Percentiles rank a stretch among this genome's conserved stretches.
Conservation (phyloP, 2,329 filamentous ascomycete species). For the Ceratocystis colombiana region DNA sequence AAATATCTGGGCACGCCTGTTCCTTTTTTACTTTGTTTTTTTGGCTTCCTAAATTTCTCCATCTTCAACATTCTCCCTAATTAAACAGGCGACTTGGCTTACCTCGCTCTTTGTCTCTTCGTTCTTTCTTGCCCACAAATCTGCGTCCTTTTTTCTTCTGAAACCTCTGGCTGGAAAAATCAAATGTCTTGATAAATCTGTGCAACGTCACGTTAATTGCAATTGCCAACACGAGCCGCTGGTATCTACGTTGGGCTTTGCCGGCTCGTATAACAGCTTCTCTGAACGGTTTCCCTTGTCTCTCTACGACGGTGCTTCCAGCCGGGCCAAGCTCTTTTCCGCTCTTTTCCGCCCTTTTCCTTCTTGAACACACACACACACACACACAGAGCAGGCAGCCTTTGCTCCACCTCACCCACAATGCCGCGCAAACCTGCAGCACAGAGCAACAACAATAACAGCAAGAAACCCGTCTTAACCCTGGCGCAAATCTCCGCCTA, state of each 20-base stretch:
- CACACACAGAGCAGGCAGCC: not conserved
- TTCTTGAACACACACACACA: not conserved
- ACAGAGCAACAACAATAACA: constrained; percentile 10
- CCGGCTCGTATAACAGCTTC: not conserved
- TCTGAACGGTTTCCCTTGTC: not conserved
- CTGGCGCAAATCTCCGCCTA: constrained; percentile 81
- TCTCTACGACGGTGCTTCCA: not conserved
- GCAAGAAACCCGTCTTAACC: constrained; percentile 64
- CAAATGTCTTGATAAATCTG: not conserved
- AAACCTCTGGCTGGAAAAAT: not conserved
- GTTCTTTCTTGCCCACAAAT: not conserved
- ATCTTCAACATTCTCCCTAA: constrained; percentile 14
- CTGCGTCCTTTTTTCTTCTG: not conserved
- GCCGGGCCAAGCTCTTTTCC: not conserved
- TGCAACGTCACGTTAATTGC: constrained; percentile 8
- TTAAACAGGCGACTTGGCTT: not conserved
- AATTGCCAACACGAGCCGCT: not conserved
- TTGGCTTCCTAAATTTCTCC: not conserved
- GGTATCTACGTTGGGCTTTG: not conserved
- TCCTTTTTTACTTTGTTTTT: not conserved
- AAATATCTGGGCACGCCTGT: not conserved
- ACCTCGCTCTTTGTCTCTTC: not conserved
- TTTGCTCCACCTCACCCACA: not conserved
- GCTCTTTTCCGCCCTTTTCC: not conserved
- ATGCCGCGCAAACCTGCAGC: constrained; percentile 17